A percentile compares a stretch with the other conserved stretches of the same genome.
phyloP scores from a whole-genome alignment of 805 yeast genomes.

The Metschnikowia kofuensis region DNA sequence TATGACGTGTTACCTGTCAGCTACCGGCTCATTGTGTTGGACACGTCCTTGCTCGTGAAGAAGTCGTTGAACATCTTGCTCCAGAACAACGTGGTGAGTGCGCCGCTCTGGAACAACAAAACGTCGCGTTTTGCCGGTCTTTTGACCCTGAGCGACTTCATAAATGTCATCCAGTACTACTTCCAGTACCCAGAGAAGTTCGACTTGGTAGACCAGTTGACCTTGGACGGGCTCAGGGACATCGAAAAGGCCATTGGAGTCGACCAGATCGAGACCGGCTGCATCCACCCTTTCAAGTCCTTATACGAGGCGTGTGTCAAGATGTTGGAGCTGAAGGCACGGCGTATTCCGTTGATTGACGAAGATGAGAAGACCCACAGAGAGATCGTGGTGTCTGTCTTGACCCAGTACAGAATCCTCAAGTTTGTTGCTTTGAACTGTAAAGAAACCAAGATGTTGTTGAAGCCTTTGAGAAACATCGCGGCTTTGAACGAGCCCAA shows the following conservation, averaged over 20 bases:
- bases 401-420: slow-evolving; percentile 93
- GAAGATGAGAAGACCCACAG: slow-evolving; percentile 88
- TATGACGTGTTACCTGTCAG: slow-evolving; percentile 97
- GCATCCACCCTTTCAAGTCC: slow-evolving; percentile 87
- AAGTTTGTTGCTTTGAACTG: slow-evolving; percentile 96
- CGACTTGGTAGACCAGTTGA: slow-evolving; percentile 81
- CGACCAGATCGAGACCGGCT: slow-evolving; percentile 77
- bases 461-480: slow-evolving; percentile 70
- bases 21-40: slow-evolving; percentile 87
- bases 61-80: slow-evolving; percentile 84
- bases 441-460: slow-evolving; percentile 82
- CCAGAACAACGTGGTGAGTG: slow-evolving; percentile 92
- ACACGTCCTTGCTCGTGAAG: slow-evolving; percentile 84
- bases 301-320: slow-evolving; percentile 89
- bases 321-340: slow-evolving; percentile 84
- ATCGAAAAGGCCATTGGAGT: slow-evolving; percentile 87
- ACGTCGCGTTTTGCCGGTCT: slow-evolving; percentile 91
- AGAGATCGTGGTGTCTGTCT: slow-evolving; percentile 91
- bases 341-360: slow-evolving; percentile 93
- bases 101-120: slow-evolving; percentile 94
- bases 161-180: slow-evolving; percentile 92
- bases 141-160: slow-evolving; percentile 86
- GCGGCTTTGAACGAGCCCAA: slow-evolving; percentile 55
- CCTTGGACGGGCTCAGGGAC: slow-evolving; percentile 79
- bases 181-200: slow-evolving; percentile 85